Evolutionary conservation across 495 filamentous ascomycete species (phyloP).

Genomic region (Hypoxylon fragiforme): DNA sequence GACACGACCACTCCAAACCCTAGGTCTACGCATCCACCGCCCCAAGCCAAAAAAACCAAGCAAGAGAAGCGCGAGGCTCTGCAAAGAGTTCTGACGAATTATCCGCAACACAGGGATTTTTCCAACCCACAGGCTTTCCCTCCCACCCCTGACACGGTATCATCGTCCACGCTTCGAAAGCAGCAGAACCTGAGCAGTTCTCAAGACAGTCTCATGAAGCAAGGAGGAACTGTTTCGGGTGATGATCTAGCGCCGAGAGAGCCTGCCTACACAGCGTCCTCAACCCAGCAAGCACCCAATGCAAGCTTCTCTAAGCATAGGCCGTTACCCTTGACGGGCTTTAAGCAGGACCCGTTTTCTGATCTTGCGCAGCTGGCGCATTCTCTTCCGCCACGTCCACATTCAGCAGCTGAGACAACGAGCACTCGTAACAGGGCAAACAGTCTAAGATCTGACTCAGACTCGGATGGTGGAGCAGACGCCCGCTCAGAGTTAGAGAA

Average conservation of each 20-base stretch:
- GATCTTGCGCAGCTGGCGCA: slow-evolving; percentile 29
- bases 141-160: slow-evolving; percentile 59
- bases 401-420: slow-evolving; percentile 39
- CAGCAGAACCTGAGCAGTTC: slow-evolving; percentile 30
- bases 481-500: slow-evolving; percentile 43
- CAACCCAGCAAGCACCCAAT: slow-evolving; percentile 28
- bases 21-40: slow-evolving; percentile 12
- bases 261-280: slow-evolving; percentile 4
- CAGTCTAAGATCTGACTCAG: slow-evolving; percentile 41
- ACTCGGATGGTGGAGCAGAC: slow-evolving; percentile 39
- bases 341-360: slow-evolving; percentile 18
- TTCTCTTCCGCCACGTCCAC: slow-evolving; percentile 35
- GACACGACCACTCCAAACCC: slow-evolving; percentile 25
- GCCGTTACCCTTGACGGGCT: slow-evolving; percentile 6
- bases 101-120: slow-evolving; percentile 34
- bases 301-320: slow-evolving; percentile 36
- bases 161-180: slow-evolving; percentile 51
- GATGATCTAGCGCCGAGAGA: slow-evolving; percentile 11
- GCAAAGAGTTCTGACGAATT: slow-evolving; percentile 45
- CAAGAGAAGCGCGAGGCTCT: slow-evolving; percentile 49
- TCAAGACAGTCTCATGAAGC: slow-evolving; percentile 34
- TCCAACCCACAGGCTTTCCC: slow-evolving; percentile 44
- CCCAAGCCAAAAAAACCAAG: slow-evolving; percentile 36
- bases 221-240: slow-evolving; percentile 1
- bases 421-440: slow-evolving; percentile 40